Conservation (phyloP, 2,329 filamentous ascomycete species). For the Apiospora pterosperma region DNA sequence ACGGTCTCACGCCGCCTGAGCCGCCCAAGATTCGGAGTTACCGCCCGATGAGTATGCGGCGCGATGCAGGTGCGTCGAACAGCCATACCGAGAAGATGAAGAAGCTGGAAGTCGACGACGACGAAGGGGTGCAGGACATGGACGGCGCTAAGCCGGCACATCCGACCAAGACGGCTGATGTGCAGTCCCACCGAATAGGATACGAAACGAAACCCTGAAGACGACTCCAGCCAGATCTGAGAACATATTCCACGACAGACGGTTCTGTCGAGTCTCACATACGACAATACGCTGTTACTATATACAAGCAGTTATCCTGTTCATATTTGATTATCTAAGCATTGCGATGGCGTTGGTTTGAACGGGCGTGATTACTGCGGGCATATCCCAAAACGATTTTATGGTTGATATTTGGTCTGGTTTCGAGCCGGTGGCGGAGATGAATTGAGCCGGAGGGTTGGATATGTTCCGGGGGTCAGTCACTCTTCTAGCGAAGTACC, state of each 20-base stretch:
- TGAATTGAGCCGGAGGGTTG: neutral
- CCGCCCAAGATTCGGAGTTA: conserved; percentile 43
- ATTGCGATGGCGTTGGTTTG: neutral
- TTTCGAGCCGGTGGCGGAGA: neutral
- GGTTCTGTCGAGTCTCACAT: neutral
- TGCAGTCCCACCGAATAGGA: conserved; percentile 2
- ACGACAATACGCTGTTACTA: neutral
- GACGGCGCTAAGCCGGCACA: conserved; percentile 18
- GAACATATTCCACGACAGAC: neutral
- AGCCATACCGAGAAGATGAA: conserved; percentile 15
- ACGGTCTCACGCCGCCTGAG: conserved; percentile 13
- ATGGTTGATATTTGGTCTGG: neutral
- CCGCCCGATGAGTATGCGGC: conserved; percentile 51
- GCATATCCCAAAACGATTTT: neutral
- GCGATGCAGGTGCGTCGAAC: conserved; percentile 33
- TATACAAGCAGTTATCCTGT: neutral
- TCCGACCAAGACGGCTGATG: conserved; percentile 10
- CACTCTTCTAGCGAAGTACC: neutral
- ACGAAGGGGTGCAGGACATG: conserved; percentile 27
- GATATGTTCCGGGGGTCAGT: neutral
- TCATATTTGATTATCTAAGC: neutral
- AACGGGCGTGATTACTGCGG: neutral
- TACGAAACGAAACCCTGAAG: neutral
- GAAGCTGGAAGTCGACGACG: conserved; percentile 23
- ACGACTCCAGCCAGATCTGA: neutral